Evolutionary conservation across 192 early-diverging fungal genomes (phyloP).

Genomic region (Diversispora eburnea): DNA sequence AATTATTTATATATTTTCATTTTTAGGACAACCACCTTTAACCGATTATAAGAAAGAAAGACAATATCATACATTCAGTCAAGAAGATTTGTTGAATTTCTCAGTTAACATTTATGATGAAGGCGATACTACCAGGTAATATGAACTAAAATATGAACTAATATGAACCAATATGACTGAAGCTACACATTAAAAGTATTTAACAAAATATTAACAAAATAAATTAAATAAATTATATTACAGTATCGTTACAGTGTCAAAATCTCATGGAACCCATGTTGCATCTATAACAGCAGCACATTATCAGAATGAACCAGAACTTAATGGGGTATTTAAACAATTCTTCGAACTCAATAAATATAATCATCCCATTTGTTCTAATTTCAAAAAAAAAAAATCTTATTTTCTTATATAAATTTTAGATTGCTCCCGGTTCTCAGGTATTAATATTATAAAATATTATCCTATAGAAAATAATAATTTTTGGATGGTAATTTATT

Average conservation of each 20-base stretch:
- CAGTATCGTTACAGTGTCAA: conserved; percentile 77
- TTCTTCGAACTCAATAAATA: background rate
- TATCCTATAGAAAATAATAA: background rate
- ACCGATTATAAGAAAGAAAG: conserved; percentile 71
- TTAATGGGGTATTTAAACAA: conserved; percentile 67
- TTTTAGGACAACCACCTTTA: conserved; percentile 50
- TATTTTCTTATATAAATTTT: conserved; percentile 8
- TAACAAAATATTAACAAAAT: background rate
- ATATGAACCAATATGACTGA: background rate
- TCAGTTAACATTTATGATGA: conserved; percentile 93
- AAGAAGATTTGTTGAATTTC: conserved; percentile 79
- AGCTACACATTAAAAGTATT: background rate
- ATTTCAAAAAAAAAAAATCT: background rate
- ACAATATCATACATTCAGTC: conserved; percentile 70
- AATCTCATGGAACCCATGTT: conserved; percentile 93
- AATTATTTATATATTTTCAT: background rate
- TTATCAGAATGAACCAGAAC: conserved; percentile 76
- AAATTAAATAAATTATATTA: background rate
- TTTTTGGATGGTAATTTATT: background rate
- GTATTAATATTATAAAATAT: background rate
- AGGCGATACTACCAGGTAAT: conserved; percentile 60
- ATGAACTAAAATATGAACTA: background rate
- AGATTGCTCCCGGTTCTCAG: conserved; percentile 91
- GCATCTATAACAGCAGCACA: conserved; percentile 89
- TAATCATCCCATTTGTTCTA: background rate